These are phyloP conservation scores for Eimeria acervulina DNA, from an alignment of 169 alveolate genomes.

Conservation along the genomic window DNA sequence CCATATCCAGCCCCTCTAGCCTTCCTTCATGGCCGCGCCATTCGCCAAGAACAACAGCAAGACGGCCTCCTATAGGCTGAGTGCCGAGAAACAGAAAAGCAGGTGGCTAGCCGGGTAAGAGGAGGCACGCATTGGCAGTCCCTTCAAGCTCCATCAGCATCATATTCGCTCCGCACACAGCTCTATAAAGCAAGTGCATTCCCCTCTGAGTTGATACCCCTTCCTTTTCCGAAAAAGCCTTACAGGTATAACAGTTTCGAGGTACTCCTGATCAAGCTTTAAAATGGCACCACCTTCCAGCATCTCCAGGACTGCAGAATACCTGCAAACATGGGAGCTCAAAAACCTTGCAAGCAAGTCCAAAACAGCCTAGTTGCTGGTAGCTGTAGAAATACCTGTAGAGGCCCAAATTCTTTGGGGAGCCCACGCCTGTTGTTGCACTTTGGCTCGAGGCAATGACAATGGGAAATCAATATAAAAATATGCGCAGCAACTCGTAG, in stretches of 20 bases:
- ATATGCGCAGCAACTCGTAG: background rate
- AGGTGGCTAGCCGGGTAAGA: background rate
- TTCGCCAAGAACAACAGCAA: constrained; percentile 74
- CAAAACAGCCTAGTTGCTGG: background rate
- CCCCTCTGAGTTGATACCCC: background rate
- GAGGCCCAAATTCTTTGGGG: background rate
- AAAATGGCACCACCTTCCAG: constrained; percentile 76
- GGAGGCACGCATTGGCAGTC: background rate
- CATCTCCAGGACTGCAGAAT: constrained; percentile 75
- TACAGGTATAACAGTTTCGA: constrained; percentile 84
- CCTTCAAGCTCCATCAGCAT: background rate
- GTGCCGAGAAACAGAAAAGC: background rate
- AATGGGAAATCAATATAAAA: background rate
- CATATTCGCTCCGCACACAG: background rate
- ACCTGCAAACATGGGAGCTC: background rate
- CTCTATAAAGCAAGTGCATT: background rate
- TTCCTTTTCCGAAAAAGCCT: background rate
- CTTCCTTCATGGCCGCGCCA: constrained; percentile 79
- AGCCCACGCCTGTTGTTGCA: background rate
- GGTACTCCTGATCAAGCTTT: constrained; percentile 75
- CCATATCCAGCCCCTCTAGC: constrained; percentile 72
- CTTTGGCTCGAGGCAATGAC: background rate
- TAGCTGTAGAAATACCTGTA: background rate
- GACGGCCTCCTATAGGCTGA: constrained; percentile 81
- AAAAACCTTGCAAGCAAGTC: background rate